Evolutionary conservation across 2,329 filamentous ascomycete genomes (phyloP).

Genomic region (Penicillium palitans): DNA sequence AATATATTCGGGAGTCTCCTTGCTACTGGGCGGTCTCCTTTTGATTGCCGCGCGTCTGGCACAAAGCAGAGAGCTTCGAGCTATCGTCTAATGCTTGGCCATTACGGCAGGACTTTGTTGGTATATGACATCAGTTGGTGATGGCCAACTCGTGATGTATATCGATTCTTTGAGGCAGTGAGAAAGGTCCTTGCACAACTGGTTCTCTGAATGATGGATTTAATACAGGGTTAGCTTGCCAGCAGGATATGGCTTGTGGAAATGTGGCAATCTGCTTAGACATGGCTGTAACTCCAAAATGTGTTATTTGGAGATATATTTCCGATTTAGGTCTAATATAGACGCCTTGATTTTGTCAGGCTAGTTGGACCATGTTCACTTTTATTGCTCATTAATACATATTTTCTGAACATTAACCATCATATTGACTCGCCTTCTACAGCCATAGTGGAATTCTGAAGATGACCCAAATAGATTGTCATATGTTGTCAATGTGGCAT

Average conservation of each 20-base stretch:
- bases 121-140: too few species aligned
- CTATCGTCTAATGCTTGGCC: background rate
- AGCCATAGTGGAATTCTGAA: background rate
- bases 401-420: background rate
- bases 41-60: slow-evolving; percentile 13
- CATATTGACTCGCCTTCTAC: background rate
- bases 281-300: background rate
- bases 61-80: slow-evolving; percentile 10
- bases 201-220: too few species aligned
- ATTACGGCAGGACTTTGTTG: background rate
- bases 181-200: too few species aligned
- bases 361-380: background rate
- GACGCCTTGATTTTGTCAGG: fast-evolving
- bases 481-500: background rate
- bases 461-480: background rate
- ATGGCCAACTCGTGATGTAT: too few species aligned
- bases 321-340: background rate
- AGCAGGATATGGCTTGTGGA: background rate
- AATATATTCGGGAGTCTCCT: slow-evolving; percentile 37
- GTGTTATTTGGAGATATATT: background rate
- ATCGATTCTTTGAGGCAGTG: too few species aligned
- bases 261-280: background rate
- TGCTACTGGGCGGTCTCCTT: slow-evolving; percentile 33
- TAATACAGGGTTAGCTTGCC: too few species aligned
- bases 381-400: background rate